Percentiles rank a stretch among this genome's conserved stretches.
Conservation (phyloP, 2,329 filamentous ascomycete species). For the Fusarium penzigii region DNA sequence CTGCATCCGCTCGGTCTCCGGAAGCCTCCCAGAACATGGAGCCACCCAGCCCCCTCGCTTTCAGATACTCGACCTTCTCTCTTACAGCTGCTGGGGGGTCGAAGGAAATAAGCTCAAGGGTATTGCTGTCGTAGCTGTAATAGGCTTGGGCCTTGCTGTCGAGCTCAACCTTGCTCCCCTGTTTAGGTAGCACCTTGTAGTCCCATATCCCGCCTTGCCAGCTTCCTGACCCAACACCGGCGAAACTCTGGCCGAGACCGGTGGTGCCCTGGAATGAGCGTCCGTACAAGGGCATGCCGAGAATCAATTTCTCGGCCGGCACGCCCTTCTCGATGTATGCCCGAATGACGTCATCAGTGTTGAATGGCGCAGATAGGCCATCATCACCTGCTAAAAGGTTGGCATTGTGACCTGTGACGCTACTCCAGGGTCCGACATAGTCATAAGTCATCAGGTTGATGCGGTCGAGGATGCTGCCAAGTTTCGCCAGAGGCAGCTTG, state of each 20-base stretch:
- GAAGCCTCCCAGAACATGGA: conserved; percentile 24
- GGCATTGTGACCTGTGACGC: conserved; percentile 15
- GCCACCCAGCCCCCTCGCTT: conserved; percentile 12
- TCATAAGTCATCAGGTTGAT: conserved; percentile 22
- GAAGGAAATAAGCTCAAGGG: conserved; percentile 15
- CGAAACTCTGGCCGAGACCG: conserved; percentile 14
- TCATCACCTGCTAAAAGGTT: conserved; percentile 10
- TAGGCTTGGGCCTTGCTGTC: conserved; percentile 14
- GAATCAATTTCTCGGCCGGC: conserved; percentile 12
- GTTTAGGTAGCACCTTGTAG: conserved; percentile 18
- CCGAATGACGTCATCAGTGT: conserved; percentile 10
- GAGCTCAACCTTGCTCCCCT: conserved; percentile 10
- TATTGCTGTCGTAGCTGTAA: conserved; percentile 20
- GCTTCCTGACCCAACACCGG: conserved; percentile 15
- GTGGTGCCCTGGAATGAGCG: conserved; percentile 16
- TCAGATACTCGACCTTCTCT: conserved; percentile 15
- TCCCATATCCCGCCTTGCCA: conserved; percentile 19
- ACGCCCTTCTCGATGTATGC: conserved; percentile 13
- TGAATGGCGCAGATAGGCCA: conserved; percentile 5
- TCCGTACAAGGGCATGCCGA: conserved; percentile 21
- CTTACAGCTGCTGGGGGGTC: conserved; percentile 11
- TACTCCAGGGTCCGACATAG: conserved; percentile 8
- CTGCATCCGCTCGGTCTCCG: conserved; percentile 13
- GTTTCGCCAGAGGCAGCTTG: conserved; percentile 12
- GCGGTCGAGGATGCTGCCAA: conserved; percentile 10